These are phyloP conservation scores for Sarocladiaceae sp. DNA, from an alignment of 2,329 filamentous ascomycete species.

Conservation along the genomic window DNA sequence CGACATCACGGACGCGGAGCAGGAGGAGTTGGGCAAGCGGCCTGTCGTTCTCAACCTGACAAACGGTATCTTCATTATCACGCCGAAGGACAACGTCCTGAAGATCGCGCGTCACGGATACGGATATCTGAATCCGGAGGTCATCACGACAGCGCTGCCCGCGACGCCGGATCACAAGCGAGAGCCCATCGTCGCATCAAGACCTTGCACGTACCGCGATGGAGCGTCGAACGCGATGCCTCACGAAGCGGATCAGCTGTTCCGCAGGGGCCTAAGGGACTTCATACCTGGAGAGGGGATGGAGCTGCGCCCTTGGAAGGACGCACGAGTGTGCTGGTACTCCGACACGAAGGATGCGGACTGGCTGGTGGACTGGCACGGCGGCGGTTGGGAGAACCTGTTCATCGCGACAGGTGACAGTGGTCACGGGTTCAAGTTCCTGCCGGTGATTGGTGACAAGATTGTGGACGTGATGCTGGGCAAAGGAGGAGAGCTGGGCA, in stretches of 20 bases:
- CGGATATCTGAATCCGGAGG: constrained; percentile 55
- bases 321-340: constrained; percentile 68
- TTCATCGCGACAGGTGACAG: constrained; percentile 59
- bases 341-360: constrained; percentile 66
- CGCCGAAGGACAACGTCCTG: constrained; percentile 54
- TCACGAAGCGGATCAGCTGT: constrained; percentile 52
- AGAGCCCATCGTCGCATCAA: constrained; percentile 27
- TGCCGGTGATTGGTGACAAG: constrained; percentile 59
- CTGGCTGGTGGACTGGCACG: constrained; percentile 66
- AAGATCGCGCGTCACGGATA: constrained; percentile 66
- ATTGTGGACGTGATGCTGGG: constrained; percentile 50
- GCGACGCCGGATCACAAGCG: constrained; percentile 19
- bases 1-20: constrained; percentile 64
- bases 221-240: constrained; percentile 45
- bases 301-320: constrained; percentile 51
- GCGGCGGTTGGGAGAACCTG: constrained; percentile 44
- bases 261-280: constrained; percentile 53
- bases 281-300: constrained; percentile 53
- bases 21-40: constrained; percentile 54
- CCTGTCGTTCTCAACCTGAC: constrained; percentile 70
- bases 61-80: constrained; percentile 68
- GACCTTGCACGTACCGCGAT: constrained; percentile 28
- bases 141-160: constrained; percentile 27
- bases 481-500: constrained; percentile 42
- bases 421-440: constrained; percentile 63